phyloP scores from a whole-genome alignment of 2,329 filamentous ascomycete genomes.

The Emmonsia crescens region DNA sequence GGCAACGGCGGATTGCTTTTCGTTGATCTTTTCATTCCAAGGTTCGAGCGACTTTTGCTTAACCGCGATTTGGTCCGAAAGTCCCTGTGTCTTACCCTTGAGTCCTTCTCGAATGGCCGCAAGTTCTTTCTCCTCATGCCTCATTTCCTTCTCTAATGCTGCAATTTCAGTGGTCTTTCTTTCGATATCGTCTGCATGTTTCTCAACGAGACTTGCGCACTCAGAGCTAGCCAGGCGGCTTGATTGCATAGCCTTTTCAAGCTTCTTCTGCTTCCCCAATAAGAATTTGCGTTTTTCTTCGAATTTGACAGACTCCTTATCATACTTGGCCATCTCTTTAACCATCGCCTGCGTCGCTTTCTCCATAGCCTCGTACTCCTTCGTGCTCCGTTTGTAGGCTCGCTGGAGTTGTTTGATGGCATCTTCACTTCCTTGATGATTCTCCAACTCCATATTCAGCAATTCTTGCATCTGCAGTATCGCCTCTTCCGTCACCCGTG shows the following conservation, averaged over 20 bases:
- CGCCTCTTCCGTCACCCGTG: conserved; percentile 78
- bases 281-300: conserved; percentile 97
- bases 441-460: conserved; percentile 77
- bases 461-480: conserved; percentile 83
- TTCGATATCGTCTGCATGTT: conserved; percentile 68
- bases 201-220: conserved; percentile 64
- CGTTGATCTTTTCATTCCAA: conserved; percentile 94
- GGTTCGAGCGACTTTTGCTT: conserved; percentile 94
- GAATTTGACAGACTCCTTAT: conserved; percentile 94
- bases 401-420: conserved; percentile 84
- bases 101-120: conserved; percentile 71
- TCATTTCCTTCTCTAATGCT: conserved; percentile 64
- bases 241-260: conserved; percentile 74
- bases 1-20: conserved; percentile 87
- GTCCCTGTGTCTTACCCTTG: conserved; percentile 89
- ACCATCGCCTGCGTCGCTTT: conserved; percentile 67
- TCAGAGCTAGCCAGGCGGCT: conserved; percentile 65
- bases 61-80: conserved; percentile 81
- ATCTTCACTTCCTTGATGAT: conserved; percentile 80
- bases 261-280: conserved; percentile 80
- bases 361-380: conserved; percentile 71
- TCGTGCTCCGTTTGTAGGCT: conserved; percentile 68
- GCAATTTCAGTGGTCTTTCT: conserved; percentile 63
- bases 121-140: conserved; percentile 70
- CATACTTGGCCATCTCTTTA: conserved; percentile 84